phyloP scores from a whole-genome alignment of 768 basidiomycete species.

The Daedaleopsis sinensis region DNA sequence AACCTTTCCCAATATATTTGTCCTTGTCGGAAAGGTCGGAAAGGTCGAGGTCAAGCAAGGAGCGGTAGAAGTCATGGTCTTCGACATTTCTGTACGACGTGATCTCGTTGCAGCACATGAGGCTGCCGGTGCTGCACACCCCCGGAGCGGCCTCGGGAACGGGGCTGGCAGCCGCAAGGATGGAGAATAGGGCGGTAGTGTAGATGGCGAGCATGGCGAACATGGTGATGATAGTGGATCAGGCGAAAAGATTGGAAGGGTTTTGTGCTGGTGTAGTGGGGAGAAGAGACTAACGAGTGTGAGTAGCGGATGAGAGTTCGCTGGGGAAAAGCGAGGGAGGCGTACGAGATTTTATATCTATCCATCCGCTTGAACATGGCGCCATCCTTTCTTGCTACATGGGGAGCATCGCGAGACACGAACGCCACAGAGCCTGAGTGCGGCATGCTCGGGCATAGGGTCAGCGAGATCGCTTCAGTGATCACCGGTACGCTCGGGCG shows the following conservation, averaged over 20 bases:
- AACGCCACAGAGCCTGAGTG: background rate
- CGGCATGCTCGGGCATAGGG: too few relatives aligned
- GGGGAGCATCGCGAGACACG: background rate
- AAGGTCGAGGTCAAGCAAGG: constrained; percentile 21
- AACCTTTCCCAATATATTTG: constrained; percentile 18
- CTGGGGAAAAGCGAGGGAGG: background rate
- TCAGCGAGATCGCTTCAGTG: too few relatives aligned
- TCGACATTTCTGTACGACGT: background rate
- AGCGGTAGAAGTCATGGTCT: background rate
- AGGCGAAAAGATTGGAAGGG: background rate
- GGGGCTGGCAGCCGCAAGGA: constrained; percentile 15
- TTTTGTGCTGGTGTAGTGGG: background rate
- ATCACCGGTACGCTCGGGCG: background rate
- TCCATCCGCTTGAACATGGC: background rate
- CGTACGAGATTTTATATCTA: background rate
- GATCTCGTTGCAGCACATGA: constrained; percentile 17
- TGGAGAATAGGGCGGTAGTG: constrained; percentile 14
- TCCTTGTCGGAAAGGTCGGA: constrained; percentile 17
- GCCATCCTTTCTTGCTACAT: too few relatives aligned
- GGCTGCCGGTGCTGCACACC: constrained; percentile 17
- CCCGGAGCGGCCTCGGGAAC: constrained; percentile 5
- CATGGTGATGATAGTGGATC: constrained; percentile 5
- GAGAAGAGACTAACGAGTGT: constrained; percentile 11
- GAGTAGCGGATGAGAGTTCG: constrained; percentile 5
- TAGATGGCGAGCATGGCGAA: constrained; percentile 15